A percentile compares a stretch with the other conserved stretches of the same genome.
These are phyloP conservation scores for Gryganskiella cystojenkinii DNA, from an alignment of 192 early-diverging fungal genomes.

Conservation along the genomic window DNA sequence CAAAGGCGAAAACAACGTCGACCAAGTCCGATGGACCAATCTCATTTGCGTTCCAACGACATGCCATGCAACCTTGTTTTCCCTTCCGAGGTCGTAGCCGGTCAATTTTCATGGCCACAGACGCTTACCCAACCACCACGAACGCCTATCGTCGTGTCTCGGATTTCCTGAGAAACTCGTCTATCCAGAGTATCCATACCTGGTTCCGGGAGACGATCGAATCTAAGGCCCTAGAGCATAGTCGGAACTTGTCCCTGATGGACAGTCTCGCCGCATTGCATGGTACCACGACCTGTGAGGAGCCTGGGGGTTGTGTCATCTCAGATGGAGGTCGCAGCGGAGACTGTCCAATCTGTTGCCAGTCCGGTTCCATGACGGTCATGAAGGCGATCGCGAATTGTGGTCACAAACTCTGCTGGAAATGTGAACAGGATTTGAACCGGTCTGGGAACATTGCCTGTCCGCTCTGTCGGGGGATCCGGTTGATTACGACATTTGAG, in stretches of 20 bases:
- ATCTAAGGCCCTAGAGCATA: slow-evolving; percentile 26
- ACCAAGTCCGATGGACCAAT: neutral
- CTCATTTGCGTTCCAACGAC: slow-evolving; percentile 3
- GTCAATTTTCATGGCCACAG: slow-evolving; percentile 21
- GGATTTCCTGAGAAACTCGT: slow-evolving; percentile 30
- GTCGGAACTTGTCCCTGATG: slow-evolving; percentile 16
- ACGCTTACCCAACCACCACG: neutral
- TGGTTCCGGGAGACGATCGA: slow-evolving; percentile 36
- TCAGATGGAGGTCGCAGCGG: too few relatives aligned
- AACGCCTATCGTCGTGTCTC: slow-evolving; percentile 11
- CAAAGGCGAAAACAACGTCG: neutral
- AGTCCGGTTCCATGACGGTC: neutral
- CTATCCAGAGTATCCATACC: slow-evolving; percentile 22
- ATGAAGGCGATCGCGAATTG: slow-evolving; percentile 26
- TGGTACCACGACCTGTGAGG: neutral
- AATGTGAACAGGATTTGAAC: slow-evolving; percentile 28
- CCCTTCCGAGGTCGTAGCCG: slow-evolving; percentile 19
- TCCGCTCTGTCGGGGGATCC: slow-evolving; percentile 33
- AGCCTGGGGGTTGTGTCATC: too few relatives aligned
- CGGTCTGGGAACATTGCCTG: slow-evolving; percentile 33
- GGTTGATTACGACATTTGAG: slow-evolving; percentile 11
- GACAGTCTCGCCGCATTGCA: slow-evolving; percentile 6
- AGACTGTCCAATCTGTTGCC: slow-evolving; percentile 37
- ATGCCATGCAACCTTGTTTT: slow-evolving; percentile 21
- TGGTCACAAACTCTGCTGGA: slow-evolving; percentile 34